Base-by-base conservation (phyloP, 306 rosid species). In the Prunus davidiana region DNA sequence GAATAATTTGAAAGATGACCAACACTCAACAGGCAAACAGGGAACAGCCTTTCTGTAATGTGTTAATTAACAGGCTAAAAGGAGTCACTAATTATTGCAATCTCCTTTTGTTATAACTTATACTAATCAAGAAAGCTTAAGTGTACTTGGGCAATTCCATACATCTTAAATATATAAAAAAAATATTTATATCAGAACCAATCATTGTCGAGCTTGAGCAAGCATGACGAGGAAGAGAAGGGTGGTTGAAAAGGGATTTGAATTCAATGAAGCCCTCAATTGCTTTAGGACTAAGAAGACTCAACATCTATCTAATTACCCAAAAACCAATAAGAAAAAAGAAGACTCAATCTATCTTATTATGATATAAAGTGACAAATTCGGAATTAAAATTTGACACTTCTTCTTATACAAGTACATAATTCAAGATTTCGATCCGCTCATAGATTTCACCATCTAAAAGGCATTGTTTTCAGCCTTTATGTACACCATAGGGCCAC, bases 261-360 rank as follows among this genome's bases (percentile, higher is more conserved):
- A 57, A 34, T 34, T 34, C 8, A 30, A 71, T 78, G 57, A 56
- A 77, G 79, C 78, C 82, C 76, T 71, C 45, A 78, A 67, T 86
- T 86, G 83, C 86, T 76, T 86, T 73, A 73, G 81, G 27, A 64
- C 52, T 69, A 80, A 80, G 84, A 83, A 73, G 77, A 73, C 71
- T 67, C 71, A 50, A 69, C 64, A 69, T 72, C 16, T 45, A n/a
- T 14, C 24, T 16, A 72, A 57, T 27, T 41, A 63, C 41, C 3
- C 4, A 12, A 25, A 24, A 61, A 58, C 2, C 14, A 13, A 47
- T 1, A 47, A 11, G 38, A 30, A 7, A 7, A 45, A 79, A 79
- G 84, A 82, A 65, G 72, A 65, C 71, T 72, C 62, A 52, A 65
- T 70, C 19, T 34, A 50, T 20, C 56, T 67, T 41, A n/a, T 50